Evolutionary conservation across 2,329 filamentous ascomycete species (phyloP).

Genomic region (Microdochium trichocladiopsis): DNA sequence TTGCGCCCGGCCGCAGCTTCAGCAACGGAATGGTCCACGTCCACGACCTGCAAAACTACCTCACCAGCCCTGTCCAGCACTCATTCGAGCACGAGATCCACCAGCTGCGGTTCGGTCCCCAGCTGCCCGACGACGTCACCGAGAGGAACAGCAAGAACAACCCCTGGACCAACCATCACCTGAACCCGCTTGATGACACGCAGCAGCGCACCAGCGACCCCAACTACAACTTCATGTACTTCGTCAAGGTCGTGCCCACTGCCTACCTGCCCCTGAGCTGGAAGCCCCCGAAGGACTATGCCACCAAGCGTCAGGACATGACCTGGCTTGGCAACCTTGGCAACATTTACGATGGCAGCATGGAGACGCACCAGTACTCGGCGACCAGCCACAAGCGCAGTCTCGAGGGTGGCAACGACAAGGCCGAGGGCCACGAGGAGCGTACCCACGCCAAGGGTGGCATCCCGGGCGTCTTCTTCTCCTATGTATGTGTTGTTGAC

Average conservation of each 20-base stretch:
- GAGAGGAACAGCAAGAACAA: constrained; percentile 46
- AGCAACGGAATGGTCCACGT: constrained; percentile 96
- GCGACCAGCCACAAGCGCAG: constrained; percentile 95
- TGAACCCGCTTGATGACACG: constrained; percentile 82
- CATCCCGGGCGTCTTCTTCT: constrained; percentile 97
- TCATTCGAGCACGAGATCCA: constrained; percentile 88
- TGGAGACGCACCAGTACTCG: constrained; percentile 97
- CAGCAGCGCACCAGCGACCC: constrained; percentile 72
- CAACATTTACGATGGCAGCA: constrained; percentile 62
- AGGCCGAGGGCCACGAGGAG: constrained; percentile 85
- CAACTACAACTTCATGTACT: constrained; percentile 97
- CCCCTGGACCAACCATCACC: constrained; percentile 81
- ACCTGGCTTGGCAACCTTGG: constrained; percentile 62
- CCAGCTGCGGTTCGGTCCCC: constrained; percentile 84
- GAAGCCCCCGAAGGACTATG: constrained; percentile 36
- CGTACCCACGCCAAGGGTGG: constrained; percentile 82
- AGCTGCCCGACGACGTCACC: constrained; percentile 67
- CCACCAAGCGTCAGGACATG: constrained; percentile 9
- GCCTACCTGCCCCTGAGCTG: constrained; percentile 90
- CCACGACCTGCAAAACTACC: constrained; percentile 95
- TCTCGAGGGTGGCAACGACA: constrained; percentile 74
- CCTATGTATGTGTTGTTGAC: constrained; percentile 65
- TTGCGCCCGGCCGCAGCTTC: constrained; percentile 93
- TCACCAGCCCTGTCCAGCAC: constrained; percentile 68
- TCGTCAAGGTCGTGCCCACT: constrained; percentile 95